Percentiles rank a stretch among this genome's conserved stretches.
Evolutionary conservation across 352 stramenopile species (phyloP).

Genomic region (Phytophthora chlamydospora): DNA sequence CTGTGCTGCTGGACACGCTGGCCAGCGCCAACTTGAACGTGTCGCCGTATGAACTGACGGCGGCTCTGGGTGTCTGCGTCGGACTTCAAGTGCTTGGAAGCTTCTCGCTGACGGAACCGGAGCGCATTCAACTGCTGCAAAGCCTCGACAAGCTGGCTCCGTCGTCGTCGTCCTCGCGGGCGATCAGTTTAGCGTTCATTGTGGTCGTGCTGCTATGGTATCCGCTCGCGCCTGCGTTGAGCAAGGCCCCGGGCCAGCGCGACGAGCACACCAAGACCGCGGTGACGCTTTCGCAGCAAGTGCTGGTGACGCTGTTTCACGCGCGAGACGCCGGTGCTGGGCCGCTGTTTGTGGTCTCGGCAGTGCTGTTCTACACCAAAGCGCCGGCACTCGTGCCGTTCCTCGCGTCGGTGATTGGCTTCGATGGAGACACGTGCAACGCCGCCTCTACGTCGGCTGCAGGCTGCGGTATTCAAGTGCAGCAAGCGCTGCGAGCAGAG

Average conservation of each 20-base stretch:
- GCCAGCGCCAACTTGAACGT: conserved; percentile 13
- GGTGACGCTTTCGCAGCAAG: conserved; percentile 65
- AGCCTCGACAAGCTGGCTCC: conserved; percentile 47
- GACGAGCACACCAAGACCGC: conserved; percentile 62
- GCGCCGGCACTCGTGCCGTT: conserved; percentile 61
- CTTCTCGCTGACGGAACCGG: conserved; percentile 53
- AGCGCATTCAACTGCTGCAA: conserved; percentile 53
- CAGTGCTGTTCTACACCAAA: conserved; percentile 76
- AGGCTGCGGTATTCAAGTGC: conserved; percentile 32
- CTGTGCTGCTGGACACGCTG: conserved; percentile 32
- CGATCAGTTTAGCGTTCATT: conserved; percentile 61
- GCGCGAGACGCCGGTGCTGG: conserved; percentile 43
- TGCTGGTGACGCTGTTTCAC: conserved; percentile 57
- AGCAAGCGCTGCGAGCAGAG: conserved; percentile 50
- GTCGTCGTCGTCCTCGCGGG: conserved; percentile 33
- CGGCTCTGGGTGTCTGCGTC: conserved; percentile 50
- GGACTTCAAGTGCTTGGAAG: conserved; percentile 51
- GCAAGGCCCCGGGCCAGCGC: conserved; percentile 63
- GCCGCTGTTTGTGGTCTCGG: conserved; percentile 65
- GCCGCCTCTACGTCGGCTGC: conserved; percentile 13
- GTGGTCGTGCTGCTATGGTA: conserved; percentile 66
- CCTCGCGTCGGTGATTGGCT: conserved; percentile 46
- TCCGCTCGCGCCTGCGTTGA: conserved; percentile 50
- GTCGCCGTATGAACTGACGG: conserved; percentile 36
- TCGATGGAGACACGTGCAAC: conserved; percentile 27